Evolutionary conservation across 2,329 filamentous ascomycete genomes (phyloP).

Genomic region (Elsinoe ampelina): DNA sequence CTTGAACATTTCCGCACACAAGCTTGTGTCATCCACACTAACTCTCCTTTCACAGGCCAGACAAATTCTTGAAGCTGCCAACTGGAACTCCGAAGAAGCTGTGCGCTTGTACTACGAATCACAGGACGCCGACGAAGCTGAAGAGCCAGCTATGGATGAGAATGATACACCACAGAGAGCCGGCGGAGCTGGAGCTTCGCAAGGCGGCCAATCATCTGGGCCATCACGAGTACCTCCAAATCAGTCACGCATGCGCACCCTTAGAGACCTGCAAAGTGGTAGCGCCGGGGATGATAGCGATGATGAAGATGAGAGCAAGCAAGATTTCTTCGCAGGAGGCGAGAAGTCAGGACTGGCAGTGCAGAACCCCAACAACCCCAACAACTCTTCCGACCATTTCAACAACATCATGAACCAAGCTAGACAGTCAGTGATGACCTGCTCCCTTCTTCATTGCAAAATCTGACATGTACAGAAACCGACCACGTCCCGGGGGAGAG

Average conservation of each 20-base stretch:
- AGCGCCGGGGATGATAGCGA: conserved; percentile 50
- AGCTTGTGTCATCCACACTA: not conserved
- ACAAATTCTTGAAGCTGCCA: conserved; percentile 33
- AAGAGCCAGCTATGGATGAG: conserved; percentile 29
- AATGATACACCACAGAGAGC: conserved; percentile 19
- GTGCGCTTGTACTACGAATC: conserved; percentile 37
- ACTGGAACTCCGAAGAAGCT: conserved; percentile 39
- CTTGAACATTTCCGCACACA: not conserved
- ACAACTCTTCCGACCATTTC: conserved; percentile 34
- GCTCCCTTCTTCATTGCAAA: not conserved
- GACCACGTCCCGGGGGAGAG: conserved; percentile 45
- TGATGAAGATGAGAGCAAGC: conserved; percentile 50
- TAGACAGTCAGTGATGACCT: conserved; percentile 29
- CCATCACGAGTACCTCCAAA: conserved; percentile 17
- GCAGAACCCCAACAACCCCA: conserved; percentile 49
- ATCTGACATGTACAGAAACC: conserved; percentile 41
- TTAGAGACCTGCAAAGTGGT: conserved; percentile 36
- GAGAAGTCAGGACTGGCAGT: conserved; percentile 72
- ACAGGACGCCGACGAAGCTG: conserved; percentile 22
- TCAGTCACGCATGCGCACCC: conserved; percentile 32
- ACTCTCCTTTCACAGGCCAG: conserved; percentile 30
- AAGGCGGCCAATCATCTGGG: conserved; percentile 13
- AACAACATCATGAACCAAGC: conserved; percentile 42
- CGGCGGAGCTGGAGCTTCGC: conserved; percentile 14
- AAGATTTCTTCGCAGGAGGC: conserved; percentile 71